Base-by-base conservation (phyloP, 176 grass and related monocot species). In the Lolium rigidum region DNA sequence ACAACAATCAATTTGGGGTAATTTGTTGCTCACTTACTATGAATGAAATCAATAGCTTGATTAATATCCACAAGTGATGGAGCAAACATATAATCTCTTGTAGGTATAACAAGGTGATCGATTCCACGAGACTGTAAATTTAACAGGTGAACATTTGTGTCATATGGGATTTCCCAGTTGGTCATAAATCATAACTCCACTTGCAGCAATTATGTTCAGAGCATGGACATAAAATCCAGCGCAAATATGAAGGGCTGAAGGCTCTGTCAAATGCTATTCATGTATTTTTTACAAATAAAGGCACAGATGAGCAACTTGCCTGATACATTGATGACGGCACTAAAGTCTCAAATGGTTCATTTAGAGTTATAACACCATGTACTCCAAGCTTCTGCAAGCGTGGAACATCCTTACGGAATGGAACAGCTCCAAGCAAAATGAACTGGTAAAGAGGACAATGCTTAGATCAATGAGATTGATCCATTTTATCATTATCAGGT, bases 71-170 rank as follows among this genome's bases (percentile, higher is more conserved):
- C 77, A 92, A 92, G 83, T 80, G 93, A 93, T 81, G 95, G 93
- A 67, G 95, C 95, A 90, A 95, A 98, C 74, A 98, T 69, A 68
- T 98, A 98, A 90, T 98, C 95, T 90, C 93, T 95, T 83, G 95
- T 98, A 79, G 91, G 91, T 87, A 98, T 93, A 75, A 98, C 81
- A 85, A 98, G 90, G 84, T 95, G 95, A 74, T 94, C 91, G 49
- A 98, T 95, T 65, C 91, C 93, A 73, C 72, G 70, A 77, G 81
- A 89, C 93, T 95, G 85, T 56, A 90, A 90, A 87, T 47, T 84
- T 74, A 81, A 60, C 25, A 85, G 6, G 63, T 35, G 12, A 89
- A 35, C 57, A 90, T 79, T 82, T 79, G 31, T 73, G 80, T 79
- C 66, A 86, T 72, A 31, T 61, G 18, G 5, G 8, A 79, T 67